Base-by-base conservation (phyloP, 2,329 filamentous ascomycete genomes). In the Cercospora sp. region DNA sequence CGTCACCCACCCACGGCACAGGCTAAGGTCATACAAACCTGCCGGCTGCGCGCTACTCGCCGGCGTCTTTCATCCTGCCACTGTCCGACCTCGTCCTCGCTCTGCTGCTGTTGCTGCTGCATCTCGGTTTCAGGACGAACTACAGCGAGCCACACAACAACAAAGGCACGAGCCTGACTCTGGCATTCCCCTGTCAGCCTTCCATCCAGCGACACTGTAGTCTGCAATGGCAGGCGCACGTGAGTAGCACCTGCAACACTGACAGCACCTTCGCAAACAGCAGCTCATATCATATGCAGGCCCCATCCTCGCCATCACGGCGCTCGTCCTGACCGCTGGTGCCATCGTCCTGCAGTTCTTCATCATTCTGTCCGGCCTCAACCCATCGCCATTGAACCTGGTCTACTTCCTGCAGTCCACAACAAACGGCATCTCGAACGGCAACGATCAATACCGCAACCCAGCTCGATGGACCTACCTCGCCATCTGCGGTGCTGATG, bases 381-480 rank as follows among this genome's bases (percentile, higher is more conserved):
- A 87, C 74, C 78, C 76, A 53, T 81, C 75, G 13, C 89, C 89
- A 1, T 83, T 96, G 65, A 87, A 91, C 79, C 82, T 89, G 67
- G 93, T 93, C 72, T 97, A 93, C 81, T 97, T 97, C 84, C 87
- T 98, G 33, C 85, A 90, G 77, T 92, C 92, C 75, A 86, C 91
- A 77, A 97, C 94, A 0, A 83, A 82, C 33, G 87, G 85, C 76
- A 93, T 96, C 76, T 83, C 86, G 3, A 89, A 89, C 59, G 70
- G 62, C 60, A 68, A 69, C 48, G 90, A 92, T 12, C 87, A 89
- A 63, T 70, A 84, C 61, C 78, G 79, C 55, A 83, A 84, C 70
- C 82, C 83, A 18, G 90, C 92, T 12, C 89, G 94, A 81, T 98
- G 94, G 94, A 96, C 93, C 39, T 96, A 91, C 81, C 95, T 96